Percentiles rank a stretch among this genome's conserved stretches.
phyloP scores from a whole-genome alignment of 306 rosid species.

The Astragalus glycyphyllos region DNA sequence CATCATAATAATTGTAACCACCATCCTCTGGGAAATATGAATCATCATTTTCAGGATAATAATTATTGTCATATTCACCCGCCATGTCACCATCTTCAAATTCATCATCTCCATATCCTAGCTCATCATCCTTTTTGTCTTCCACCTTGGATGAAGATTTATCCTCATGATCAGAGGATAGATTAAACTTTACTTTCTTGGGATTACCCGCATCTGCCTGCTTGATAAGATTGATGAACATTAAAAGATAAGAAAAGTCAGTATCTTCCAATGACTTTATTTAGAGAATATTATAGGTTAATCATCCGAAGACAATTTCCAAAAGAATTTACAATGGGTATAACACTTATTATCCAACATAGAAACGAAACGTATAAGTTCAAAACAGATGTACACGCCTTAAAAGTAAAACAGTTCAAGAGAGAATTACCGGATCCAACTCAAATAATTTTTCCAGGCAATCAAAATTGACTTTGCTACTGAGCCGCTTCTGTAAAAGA shows the following conservation, averaged over 20 bases:
- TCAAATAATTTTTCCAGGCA: constrained; percentile 57
- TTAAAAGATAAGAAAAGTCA: neutral
- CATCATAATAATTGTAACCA: constrained; percentile 35
- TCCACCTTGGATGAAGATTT: constrained; percentile 4
- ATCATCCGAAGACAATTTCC: constrained; percentile 10
- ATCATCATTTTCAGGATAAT: constrained; percentile 31
- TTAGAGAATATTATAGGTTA: too few relatives aligned
- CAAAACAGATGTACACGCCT: too few relatives aligned
- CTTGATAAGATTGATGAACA: neutral
- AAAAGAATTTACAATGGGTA: neutral
- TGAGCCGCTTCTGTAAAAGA: constrained; percentile 59
- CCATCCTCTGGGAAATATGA: constrained; percentile 35
- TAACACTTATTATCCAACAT: neutral
- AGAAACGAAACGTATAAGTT: neutral
- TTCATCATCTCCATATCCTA: constrained; percentile 29
- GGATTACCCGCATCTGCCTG: constrained; percentile 37
- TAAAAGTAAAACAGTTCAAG: constrained; percentile 39
- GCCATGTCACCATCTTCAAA: constrained; percentile 34
- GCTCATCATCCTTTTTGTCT: constrained; percentile 26
- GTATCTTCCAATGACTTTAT: too few relatives aligned
- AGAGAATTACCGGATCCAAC: constrained; percentile 53
- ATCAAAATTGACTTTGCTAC: constrained; percentile 70
- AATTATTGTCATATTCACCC: neutral
- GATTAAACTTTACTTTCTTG: constrained; percentile 46
- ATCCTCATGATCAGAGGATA: constrained; percentile 24